Evolutionary conservation across 148 eudicot species (phyloP).

Genomic region (Linanthus parryae): DNA sequence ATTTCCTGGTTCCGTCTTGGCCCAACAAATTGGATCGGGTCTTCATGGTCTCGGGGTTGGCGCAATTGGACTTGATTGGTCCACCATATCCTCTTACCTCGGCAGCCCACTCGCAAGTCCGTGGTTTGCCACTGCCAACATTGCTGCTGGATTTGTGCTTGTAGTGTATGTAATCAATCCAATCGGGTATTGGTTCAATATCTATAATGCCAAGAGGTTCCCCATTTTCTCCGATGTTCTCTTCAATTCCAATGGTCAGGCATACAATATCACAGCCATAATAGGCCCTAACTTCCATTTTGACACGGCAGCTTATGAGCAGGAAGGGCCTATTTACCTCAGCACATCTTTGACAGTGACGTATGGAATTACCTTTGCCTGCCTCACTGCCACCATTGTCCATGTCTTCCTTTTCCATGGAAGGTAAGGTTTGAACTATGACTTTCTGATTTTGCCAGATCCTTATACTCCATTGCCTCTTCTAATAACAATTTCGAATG

Average conservation of each 20-base stretch:
- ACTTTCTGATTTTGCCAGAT: not conserved
- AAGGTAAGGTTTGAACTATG: constrained; percentile 29
- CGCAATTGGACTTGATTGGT: constrained; percentile 1
- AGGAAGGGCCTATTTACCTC: constrained; percentile 44
- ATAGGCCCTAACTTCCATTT: constrained; percentile 47
- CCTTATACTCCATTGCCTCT: constrained; percentile 1
- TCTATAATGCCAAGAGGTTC: constrained; percentile 24
- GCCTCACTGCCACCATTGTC: constrained; percentile 50
- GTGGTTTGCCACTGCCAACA: not conserved
- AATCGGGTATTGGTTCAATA: constrained; percentile 12
- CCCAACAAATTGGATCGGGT: constrained; percentile 37
- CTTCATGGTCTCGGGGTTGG: constrained; percentile 1
- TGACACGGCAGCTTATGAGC: constrained; percentile 37
- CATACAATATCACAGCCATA: constrained; percentile 39
- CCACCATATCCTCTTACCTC: not conserved
- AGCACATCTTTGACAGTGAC: constrained; percentile 43
- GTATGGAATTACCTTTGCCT: constrained; percentile 56
- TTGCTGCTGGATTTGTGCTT: not conserved
- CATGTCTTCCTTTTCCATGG: constrained; percentile 77
- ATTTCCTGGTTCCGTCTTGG: constrained; percentile 49
- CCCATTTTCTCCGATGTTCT: constrained; percentile 34
- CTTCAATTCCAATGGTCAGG: constrained; percentile 18
- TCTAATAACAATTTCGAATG: too few species aligned
- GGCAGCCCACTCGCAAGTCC: not conserved
- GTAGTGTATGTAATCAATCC: not conserved